These are phyloP conservation scores for Pholiota molesta DNA, from an alignment of 768 basidiomycete genomes.

Conservation along the genomic window DNA sequence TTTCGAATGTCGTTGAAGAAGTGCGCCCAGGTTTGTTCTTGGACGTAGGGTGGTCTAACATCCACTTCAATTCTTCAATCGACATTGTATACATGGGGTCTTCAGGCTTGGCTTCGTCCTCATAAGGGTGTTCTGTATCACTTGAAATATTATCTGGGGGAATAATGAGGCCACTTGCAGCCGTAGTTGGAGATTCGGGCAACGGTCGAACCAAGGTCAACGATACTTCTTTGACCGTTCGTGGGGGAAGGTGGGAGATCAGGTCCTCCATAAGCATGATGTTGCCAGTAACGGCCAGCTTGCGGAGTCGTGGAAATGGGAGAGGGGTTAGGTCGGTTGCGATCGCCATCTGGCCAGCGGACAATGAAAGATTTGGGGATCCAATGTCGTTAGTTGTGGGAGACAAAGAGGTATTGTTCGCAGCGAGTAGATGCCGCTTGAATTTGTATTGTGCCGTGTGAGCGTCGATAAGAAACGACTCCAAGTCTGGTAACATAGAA, in stretches of 20 bases:
- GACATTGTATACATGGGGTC: neutral
- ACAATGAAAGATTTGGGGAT: no score
- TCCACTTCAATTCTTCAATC: neutral
- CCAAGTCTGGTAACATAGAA: slow-evolving; percentile 4
- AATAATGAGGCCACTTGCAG: no score
- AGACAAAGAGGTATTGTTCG: no score
- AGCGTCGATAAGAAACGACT: slow-evolving; percentile 9
- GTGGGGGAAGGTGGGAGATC: neutral
- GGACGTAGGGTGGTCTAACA: no score
- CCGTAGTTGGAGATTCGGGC: neutral
- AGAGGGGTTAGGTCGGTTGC: neutral
- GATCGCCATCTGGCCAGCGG: no score
- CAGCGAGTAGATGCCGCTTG: neutral
- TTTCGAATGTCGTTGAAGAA: no score
- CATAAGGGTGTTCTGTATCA: no score
- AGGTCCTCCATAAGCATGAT: neutral
- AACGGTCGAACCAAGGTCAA: neutral
- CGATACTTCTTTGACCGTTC: neutral
- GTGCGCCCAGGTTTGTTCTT: no score
- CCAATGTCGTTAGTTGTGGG: no score
- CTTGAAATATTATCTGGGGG: no score
- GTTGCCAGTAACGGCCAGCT: neutral
- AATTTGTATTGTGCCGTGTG: neutral
- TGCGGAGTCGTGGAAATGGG: neutral
- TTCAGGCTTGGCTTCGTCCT: neutral